Evolutionary conservation across 1,139 yeast species (phyloP).

Genomic region (Blastobotrys malaysiensis): DNA sequence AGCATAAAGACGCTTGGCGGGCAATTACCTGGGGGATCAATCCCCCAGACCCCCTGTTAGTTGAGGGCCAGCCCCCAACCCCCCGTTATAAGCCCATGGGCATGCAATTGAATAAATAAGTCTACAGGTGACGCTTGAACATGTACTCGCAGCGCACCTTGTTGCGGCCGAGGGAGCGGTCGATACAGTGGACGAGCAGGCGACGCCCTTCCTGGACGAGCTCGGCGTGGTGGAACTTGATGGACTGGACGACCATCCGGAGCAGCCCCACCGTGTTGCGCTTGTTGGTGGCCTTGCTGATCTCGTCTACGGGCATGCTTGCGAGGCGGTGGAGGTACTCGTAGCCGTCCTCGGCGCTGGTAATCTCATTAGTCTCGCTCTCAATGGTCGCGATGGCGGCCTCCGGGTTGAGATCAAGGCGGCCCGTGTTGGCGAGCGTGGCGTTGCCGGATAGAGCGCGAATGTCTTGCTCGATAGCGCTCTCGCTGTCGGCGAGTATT

Average conservation of each 20-base stretch:
- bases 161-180: slow-evolving; percentile 30
- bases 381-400: slow-evolving; percentile 16
- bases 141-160: slow-evolving; percentile 26
- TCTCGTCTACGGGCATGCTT: slow-evolving; percentile 19
- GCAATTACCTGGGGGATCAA: too few species aligned
- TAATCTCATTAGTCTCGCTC: slow-evolving; percentile 12
- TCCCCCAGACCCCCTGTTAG: too few species aligned
- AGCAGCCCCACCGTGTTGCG: slow-evolving; percentile 32
- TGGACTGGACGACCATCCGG: slow-evolving; percentile 27
- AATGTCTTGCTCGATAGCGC: slow-evolving; percentile 12
- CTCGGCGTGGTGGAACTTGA: slow-evolving; percentile 28
- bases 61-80: too few species aligned
- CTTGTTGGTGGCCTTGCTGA: slow-evolving; percentile 19
- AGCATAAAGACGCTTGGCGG: background rate
- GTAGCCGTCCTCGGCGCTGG: slow-evolving; percentile 24
- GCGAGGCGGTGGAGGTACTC: slow-evolving; percentile 24
- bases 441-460: slow-evolving; percentile 1
- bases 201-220: slow-evolving; percentile 30
- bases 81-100: too few species aligned
- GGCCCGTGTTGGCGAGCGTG: background rate
- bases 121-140: slow-evolving; percentile 12
- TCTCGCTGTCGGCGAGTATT: slow-evolving; percentile 11
- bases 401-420: slow-evolving; percentile 10
- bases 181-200: slow-evolving; percentile 29
- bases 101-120: background rate